Evolutionary conservation across 73 alveolate species (phyloP), one percentile per base, ranked within the genome.

Genomic region (Stentor roeselii): DNA sequence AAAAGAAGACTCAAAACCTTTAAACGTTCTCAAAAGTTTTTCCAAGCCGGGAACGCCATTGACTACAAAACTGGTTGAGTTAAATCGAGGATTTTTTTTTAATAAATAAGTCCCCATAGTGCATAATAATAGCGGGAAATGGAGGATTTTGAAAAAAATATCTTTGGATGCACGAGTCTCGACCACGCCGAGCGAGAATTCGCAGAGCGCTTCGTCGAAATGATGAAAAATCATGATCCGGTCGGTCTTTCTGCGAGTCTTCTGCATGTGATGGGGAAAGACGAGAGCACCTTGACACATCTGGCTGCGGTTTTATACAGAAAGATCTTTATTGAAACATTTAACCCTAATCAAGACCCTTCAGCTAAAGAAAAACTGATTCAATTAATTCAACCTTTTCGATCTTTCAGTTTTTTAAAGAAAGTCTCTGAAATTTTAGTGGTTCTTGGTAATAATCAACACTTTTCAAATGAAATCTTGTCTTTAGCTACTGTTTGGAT

Each of bases 61-160:
- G n/a, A n/a, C n/a, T n/a, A n/a, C n/a, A n/a, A n/a, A n/a, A n/a
- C n/a, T n/a, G n/a, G n/a, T n/a, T n/a, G n/a, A n/a, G n/a, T n/a
- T n/a, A n/a, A n/a, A n/a, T n/a, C n/a, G n/a, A n/a, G n/a, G n/a
- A n/a, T n/a, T n/a, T n/a, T n/a, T n/a, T n/a, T n/a, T n/a, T n/a
- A n/a, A n/a, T n/a, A n/a, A n/a, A n/a, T n/a, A n/a, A n/a, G n/a
- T n/a, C n/a, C n/a, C n/a, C n/a, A n/a, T n/a, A n/a, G n/a, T n/a
- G n/a, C n/a, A n/a, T n/a, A n/a, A n/a, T n/a, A 50, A 50, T 50
- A 50, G 67, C 67, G 67, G 67, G 67, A 50, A 50, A 50, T 50
- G 67, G 67, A 50, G 21, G 67, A 50, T 11, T 50, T 50, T 50
- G 30, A 50, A 50, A 50, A 50, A 21, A 50, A 11, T 11, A 11